Percentiles rank a stretch among this genome's conserved stretches.
These are phyloP conservation scores for Linderniella brevidens DNA, from an alignment of 257 asterid genomes.

Conservation along the genomic window DNA sequence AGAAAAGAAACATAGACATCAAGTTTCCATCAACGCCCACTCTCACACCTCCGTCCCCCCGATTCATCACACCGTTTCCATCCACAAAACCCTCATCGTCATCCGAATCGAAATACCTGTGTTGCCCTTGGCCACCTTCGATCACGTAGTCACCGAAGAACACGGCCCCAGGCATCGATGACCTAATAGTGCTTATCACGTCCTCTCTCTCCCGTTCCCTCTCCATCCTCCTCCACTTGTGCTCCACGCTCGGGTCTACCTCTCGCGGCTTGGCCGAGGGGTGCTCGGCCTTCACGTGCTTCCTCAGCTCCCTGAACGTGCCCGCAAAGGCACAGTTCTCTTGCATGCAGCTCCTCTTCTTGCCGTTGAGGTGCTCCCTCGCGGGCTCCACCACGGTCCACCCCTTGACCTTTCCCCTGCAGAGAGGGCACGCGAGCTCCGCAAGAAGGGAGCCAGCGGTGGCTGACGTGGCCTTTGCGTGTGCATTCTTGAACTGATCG, in stretches of 20 bases:
- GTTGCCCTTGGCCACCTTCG: constrained; percentile 42
- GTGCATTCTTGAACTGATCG: constrained; percentile 84
- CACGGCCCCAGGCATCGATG: constrained; percentile 85
- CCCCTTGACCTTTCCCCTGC: constrained; percentile 96
- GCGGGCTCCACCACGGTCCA: constrained; percentile 94
- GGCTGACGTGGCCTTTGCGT: constrained; percentile 31
- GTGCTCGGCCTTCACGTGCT: constrained; percentile 77
- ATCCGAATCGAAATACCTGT: constrained; percentile 40
- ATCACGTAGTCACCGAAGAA: constrained; percentile 91
- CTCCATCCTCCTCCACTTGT: constrained; percentile 83
- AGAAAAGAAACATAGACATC: constrained; percentile 57
- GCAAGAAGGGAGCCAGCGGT: constrained; percentile 20
- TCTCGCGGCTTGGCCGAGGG: constrained; percentile 82
- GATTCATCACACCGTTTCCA: constrained; percentile 16
- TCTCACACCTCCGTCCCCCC: constrained; percentile 25
- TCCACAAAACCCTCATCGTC: constrained; percentile 44
- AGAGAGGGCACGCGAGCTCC: constrained; percentile 89
- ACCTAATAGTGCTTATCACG: constrained; percentile 75
- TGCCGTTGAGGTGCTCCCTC: constrained; percentile 45
- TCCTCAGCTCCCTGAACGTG: constrained; percentile 56
- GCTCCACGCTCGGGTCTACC: constrained; percentile 73
- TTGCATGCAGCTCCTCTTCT: constrained; percentile 73
- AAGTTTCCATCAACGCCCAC: constrained; percentile 33
- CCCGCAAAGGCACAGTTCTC: constrained; percentile 68
- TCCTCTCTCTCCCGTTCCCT: constrained; percentile 81